Base-by-base conservation (phyloP, 495 filamentous ascomycete species). In the Tuber brumale region DNA sequence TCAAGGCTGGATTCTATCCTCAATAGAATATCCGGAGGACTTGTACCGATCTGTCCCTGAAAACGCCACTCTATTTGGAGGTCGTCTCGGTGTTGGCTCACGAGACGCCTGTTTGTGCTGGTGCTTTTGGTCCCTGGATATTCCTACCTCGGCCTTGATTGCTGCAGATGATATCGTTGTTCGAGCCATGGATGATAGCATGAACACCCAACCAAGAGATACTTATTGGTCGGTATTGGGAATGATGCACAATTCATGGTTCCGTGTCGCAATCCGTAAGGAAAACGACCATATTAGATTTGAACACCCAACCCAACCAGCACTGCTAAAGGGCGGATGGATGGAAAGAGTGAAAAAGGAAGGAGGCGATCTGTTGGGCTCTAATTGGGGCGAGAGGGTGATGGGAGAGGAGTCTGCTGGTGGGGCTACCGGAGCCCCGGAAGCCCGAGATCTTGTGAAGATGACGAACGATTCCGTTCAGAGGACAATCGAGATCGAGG, bases 241-340 rank as follows among this genome's bases (percentile, higher is more conserved):
- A 0, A 98, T 98, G 95, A 98, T 98, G 95, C 97, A 98, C 83
- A 97, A 97, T 81, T 92, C 94, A 10, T 98, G 95, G 95, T 98
- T 91, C 83, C 87, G 95, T 23, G 87, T 98, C 9, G 88, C 90
- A 8, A 93, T 98, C 75, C 89, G 88, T 66, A 90, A 91, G 75
- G 92, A 97, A 77, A 74, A 77, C 18, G 76, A 73, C 27, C 88
- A 85, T 0, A 86, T 89, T 46, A 88, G 89, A 12, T 97, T 98
- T 76, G 94, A 97, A 78, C 95, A 98, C 80, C 95, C 95, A 1
- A 97, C 93, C 1, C 92, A 94, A 79, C 94, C 95, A 19, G 91
- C 90, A 0, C 82, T 93, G 43, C 89, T 90, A 74, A 76, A 81
- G 35, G 94, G 94, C 16, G 95, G 95, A 0, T 98, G 95, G 95